Conservation (phyloP, 225 moss, liverwort and hornwort genomes). For the Asterella californica region DNA sequence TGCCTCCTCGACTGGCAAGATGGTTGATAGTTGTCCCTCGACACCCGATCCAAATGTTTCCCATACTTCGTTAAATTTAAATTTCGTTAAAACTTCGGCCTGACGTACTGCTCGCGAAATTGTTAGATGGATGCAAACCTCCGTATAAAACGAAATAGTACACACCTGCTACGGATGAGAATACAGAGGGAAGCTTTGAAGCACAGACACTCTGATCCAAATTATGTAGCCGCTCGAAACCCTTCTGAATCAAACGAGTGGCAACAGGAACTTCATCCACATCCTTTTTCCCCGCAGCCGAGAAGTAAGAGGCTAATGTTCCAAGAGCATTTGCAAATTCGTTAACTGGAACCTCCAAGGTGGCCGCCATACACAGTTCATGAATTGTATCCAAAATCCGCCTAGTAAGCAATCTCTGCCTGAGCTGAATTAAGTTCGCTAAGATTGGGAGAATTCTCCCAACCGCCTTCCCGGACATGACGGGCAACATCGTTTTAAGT, state of each 20-base stretch:
- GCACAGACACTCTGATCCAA: slow-evolving; percentile 51
- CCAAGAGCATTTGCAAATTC: slow-evolving; percentile 68
- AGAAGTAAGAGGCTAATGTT: slow-evolving; percentile 57
- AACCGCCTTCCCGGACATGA: slow-evolving; percentile 69
- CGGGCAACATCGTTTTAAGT: slow-evolving; percentile 67
- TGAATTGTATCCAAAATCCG: slow-evolving; percentile 82
- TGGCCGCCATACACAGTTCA: slow-evolving; percentile 60
- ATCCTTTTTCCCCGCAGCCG: slow-evolving; percentile 57
- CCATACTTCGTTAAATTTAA: no score
- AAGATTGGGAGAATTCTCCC: slow-evolving; percentile 69
- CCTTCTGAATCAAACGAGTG: slow-evolving; percentile 79
- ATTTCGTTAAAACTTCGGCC: no score
- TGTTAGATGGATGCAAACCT: no score
- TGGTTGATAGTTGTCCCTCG: no score
- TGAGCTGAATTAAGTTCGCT: slow-evolving; percentile 70
- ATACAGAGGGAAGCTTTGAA: slow-evolving; percentile 66
- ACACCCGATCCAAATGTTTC: no score
- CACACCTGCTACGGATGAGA: slow-evolving; percentile 65
- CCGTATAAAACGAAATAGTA: neutral
- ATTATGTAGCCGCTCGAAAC: slow-evolving; percentile 69
- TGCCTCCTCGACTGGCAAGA: no score
- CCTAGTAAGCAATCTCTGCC: slow-evolving; percentile 78
- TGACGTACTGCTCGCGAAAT: no score
- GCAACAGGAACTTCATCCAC: slow-evolving; percentile 92
- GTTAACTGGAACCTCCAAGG: slow-evolving; percentile 61